These are phyloP conservation scores for Pythium utonaiense DNA, from an alignment of 352 stramenopile genomes.

Conservation along the genomic window DNA sequence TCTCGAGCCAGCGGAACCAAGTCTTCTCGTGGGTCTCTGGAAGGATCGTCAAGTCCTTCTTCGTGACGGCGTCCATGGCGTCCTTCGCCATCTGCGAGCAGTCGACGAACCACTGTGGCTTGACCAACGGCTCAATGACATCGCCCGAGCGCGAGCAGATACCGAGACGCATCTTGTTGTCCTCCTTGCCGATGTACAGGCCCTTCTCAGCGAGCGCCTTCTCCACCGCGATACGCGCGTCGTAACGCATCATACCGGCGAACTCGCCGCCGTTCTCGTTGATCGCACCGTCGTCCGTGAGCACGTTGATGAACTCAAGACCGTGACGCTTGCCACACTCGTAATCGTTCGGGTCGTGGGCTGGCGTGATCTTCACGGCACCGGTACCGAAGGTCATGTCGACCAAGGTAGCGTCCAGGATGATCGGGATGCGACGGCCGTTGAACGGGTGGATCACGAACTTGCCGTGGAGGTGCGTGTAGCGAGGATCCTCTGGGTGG, in stretches of 20 bases:
- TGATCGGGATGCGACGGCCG: constrained; percentile 95
- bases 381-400: constrained; percentile 99
- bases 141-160: constrained; percentile 98
- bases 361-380: constrained; percentile 99
- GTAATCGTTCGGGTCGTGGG: constrained; percentile 99
- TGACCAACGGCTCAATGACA: constrained; percentile 99
- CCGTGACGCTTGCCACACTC: constrained; percentile 95
- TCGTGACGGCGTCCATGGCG: constrained; percentile 76
- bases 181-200: constrained; percentile 95
- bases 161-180: constrained; percentile 98
- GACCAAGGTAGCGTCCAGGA: constrained; percentile 94
- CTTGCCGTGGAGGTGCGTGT: constrained; percentile 99
- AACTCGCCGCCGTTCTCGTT: constrained; percentile 92
- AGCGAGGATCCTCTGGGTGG: constrained; percentile 97
- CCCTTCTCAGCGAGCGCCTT: constrained; percentile 93
- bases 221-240: constrained; percentile 82
- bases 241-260: constrained; percentile 86
- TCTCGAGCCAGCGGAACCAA: constrained; percentile 97
- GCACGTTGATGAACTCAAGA: constrained; percentile 97
- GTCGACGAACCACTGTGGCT: constrained; percentile 98
- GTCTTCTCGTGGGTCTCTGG: constrained; percentile 92
- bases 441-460: constrained; percentile 98
- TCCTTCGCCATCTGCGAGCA: constrained; percentile 85
- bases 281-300: constrained; percentile 96
- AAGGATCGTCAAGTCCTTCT: constrained; percentile 80